A percentile compares a stretch with the other conserved stretches of the same genome.
phyloP scores from a whole-genome alignment of 1,139 yeast species.

The Arxiozyma bovina region DNA sequence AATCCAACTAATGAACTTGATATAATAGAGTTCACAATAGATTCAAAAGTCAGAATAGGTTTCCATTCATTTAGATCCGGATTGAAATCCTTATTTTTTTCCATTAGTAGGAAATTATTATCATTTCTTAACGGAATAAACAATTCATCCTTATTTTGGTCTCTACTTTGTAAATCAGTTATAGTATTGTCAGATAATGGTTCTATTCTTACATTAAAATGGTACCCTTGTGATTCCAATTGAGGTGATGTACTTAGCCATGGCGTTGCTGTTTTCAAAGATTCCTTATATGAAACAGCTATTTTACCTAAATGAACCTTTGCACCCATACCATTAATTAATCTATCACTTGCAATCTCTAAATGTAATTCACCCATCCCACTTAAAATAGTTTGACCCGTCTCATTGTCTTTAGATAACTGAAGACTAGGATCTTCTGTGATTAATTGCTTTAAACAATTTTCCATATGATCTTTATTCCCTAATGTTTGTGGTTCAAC shows the following conservation, averaged over 20 bases:
- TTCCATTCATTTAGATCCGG: slow-evolving; percentile 38
- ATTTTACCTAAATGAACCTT: slow-evolving; percentile 72
- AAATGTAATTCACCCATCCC: slow-evolving; percentile 97
- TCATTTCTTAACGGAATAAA: slow-evolving; percentile 36
- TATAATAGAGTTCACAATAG: slow-evolving; percentile 44
- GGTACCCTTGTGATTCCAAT: slow-evolving; percentile 26
- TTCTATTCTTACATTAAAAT: slow-evolving; percentile 38
- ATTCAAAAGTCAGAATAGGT: slow-evolving; percentile 38
- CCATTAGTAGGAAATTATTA: slow-evolving; percentile 30
- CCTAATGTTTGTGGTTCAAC: slow-evolving; percentile 80
- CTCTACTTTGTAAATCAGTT: neutral
- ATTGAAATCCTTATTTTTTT: slow-evolving; percentile 25
- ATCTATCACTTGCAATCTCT: slow-evolving; percentile 75
- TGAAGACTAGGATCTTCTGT: slow-evolving; percentile 80
- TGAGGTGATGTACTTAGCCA: slow-evolving; percentile 9
- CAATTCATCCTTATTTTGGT: slow-evolving; percentile 23
- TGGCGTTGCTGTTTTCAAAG: slow-evolving; percentile 34
- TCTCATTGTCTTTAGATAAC: slow-evolving; percentile 64
- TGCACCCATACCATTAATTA: slow-evolving; percentile 73
- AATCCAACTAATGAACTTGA: slow-evolving; percentile 64
- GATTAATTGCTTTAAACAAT: slow-evolving; percentile 53
- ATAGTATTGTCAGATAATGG: slow-evolving; percentile 31
- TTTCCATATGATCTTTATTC: slow-evolving; percentile 60
- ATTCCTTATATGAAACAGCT: slow-evolving; percentile 83
- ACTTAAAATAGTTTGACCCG: slow-evolving; percentile 77